phyloP scores from a whole-genome alignment of 1,284 basidiomycete species.

The Trichosporon ovoides region DNA sequence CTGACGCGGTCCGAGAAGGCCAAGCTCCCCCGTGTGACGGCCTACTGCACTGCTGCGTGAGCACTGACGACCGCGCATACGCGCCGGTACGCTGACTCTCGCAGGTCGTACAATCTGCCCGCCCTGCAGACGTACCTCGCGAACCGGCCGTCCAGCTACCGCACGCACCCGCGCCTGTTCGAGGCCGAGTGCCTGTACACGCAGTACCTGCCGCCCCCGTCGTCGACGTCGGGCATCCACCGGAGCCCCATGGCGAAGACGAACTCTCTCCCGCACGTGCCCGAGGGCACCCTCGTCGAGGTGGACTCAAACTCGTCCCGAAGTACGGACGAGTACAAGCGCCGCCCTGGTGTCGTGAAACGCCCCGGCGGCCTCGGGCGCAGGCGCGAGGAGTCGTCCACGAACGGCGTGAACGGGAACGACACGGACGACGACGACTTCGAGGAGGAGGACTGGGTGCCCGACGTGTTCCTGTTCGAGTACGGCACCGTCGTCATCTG shows the following conservation, averaged over 20 bases:
- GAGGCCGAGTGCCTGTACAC: conserved; percentile 49
- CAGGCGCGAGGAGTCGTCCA: conserved; percentile 56
- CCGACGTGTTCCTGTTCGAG: conserved; percentile 87
- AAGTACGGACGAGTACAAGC: conserved; percentile 22
- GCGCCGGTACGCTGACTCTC: neutral
- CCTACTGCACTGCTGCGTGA: conserved; percentile 88
- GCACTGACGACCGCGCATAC: conserved; percentile 24
- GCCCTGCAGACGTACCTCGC: conserved; percentile 84
- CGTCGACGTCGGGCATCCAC: conserved; percentile 13
- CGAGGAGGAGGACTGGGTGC: conserved; percentile 57
- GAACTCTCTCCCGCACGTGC: conserved; percentile 19
- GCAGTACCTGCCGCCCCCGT: conserved; percentile 44
- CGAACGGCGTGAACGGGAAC: conserved; percentile 12
- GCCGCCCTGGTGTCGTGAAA: conserved; percentile 42
- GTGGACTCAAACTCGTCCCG: conserved; percentile 9
- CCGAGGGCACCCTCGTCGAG: conserved; percentile 43
- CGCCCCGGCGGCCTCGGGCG: conserved; percentile 51
- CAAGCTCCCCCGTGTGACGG: conserved; percentile 86
- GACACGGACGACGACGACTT: conserved; percentile 49
- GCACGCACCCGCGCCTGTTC: conserved; percentile 66
- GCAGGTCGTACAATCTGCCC: conserved; percentile 77
- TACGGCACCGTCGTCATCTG: conserved; percentile 89
- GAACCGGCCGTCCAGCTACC: conserved; percentile 71
- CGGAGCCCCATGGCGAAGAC: neutral
- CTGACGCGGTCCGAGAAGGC: conserved; percentile 92